Percentiles rank a stretch among this genome's conserved stretches.
Conservation (phyloP, 179 eudicot genomes). For the Corrigiola litoralis region DNA sequence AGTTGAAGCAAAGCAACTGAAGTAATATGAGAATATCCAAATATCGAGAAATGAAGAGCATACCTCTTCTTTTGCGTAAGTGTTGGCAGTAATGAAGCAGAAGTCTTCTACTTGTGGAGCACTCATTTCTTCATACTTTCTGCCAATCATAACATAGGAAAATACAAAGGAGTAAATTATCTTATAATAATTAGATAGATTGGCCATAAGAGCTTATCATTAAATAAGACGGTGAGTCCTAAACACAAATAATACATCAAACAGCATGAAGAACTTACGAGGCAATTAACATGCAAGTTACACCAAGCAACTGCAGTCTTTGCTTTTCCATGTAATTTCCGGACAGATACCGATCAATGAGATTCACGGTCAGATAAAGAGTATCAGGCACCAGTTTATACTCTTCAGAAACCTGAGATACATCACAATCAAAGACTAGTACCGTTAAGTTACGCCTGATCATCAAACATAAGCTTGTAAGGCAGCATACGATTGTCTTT, state of each 20-base stretch:
- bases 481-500: neutral
- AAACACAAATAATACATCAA: neutral
- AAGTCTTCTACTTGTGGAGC: constrained; percentile 88
- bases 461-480: neutral
- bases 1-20: neutral
- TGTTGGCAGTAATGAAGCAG: constrained; percentile 87
- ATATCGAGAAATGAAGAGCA: constrained; percentile 7
- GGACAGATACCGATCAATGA: constrained; percentile 82
- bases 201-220: neutral
- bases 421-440: neutral
- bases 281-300: constrained; percentile 94
- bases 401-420: constrained; percentile 79
- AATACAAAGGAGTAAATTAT: constrained; percentile 3
- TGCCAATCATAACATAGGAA: constrained; percentile 21
- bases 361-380: constrained; percentile 81
- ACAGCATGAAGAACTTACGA: constrained; percentile 55
- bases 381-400: constrained; percentile 91
- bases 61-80: constrained; percentile 87
- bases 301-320: constrained; percentile 87
- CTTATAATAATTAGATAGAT: neutral
- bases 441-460: neutral
- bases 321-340: constrained; percentile 68
- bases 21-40: neutral
- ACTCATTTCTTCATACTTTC: constrained; percentile 91
- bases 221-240: too few species aligned